Percentiles rank a stretch among this genome's conserved stretches.
Conservation (phyloP, 1,139 yeast species). For the Pneumocystis carinii region DNA sequence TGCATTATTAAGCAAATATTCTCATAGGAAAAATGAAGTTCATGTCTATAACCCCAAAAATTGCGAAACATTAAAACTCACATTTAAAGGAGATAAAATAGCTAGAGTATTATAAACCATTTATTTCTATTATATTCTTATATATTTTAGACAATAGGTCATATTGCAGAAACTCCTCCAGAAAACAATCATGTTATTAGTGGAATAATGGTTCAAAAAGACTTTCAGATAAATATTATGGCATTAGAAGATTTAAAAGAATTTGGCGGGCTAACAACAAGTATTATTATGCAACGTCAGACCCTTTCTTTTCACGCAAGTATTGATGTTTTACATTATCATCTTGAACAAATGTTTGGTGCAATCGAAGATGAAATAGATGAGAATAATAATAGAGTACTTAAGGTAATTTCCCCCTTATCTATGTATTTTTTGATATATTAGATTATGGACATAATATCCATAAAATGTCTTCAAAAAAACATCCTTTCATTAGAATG, state of each 20-base stretch:
- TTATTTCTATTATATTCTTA: conserved; percentile 34
- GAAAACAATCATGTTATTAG: conserved; percentile 38
- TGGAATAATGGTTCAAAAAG: conserved; percentile 86
- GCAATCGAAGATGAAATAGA: conserved; percentile 52
- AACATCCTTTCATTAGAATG: conserved; percentile 37
- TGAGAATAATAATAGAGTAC: conserved; percentile 24
- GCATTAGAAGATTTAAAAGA: conserved; percentile 79
- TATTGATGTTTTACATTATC: conserved; percentile 69
- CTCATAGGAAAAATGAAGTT: conserved; percentile 71
- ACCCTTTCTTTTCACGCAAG: conserved; percentile 66
- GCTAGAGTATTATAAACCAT: conserved; percentile 64
- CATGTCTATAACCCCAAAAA: conserved; percentile 85
- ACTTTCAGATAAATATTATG: conserved; percentile 70
- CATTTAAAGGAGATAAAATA: conserved; percentile 67
- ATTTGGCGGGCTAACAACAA: conserved; percentile 73
- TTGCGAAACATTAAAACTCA: conserved; percentile 63
- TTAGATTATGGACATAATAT: conserved; percentile 27
- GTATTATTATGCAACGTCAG: conserved; percentile 71
- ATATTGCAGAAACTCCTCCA: conserved; percentile 19
- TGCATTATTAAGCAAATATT: conserved; percentile 75
- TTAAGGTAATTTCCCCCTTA: conserved; percentile 1
- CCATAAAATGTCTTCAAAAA: conserved; percentile 40
- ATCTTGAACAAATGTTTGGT: conserved; percentile 91
- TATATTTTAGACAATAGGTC: conserved; percentile 14
- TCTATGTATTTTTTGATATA: conserved; percentile 15